Base-by-base conservation (phyloP, 768 basidiomycete species). In the Kwoniella heveanensis region DNA sequence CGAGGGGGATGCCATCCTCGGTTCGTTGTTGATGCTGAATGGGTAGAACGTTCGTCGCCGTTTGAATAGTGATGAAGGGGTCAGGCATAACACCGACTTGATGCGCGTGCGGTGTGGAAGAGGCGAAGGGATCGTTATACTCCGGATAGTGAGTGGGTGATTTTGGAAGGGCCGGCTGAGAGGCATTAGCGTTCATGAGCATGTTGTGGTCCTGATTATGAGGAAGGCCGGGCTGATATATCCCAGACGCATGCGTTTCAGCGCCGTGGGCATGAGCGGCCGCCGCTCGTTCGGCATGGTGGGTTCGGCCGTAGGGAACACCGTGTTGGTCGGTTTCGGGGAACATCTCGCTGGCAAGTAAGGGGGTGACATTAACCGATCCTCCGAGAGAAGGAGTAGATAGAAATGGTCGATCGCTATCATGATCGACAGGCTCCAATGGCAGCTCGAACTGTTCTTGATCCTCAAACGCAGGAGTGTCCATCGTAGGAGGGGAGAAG, bases 51-150 rank as follows among this genome's bases (percentile, higher is more conserved):
- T 69, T 57, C 4, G 77, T 79, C 26, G 72, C 75, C 8, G 78
- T 77, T 48, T 77, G 73, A 26, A 78, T 66, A 4, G 77, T 78
- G 51, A 77, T 68, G 67, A 80, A 80, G 21, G 79, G 79, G 56
- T 80, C 79, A 9, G 71, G 68, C 46, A 80, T 70, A 10, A 73
- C 29, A n/a, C 77, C 77, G 44, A 54, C 57, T 64, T 80, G 79
- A 60, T 73, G 71, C 13, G 75, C 65, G 10, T 59, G 66, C 15
- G 71, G 71, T 12, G 51, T 48, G 8, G 61, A 25, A 22, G 44
- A 39, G 36, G 62, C 62, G 37, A 57, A 64, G 9, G 62, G 62
- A 57, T 64, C 62, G 37, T 64, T 64, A 36, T 64, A 64, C 24
- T 64, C 62, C 36, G 46, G 53, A 19, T 57, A 57, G n/a, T 54